A percentile compares a stretch with the other conserved stretches of the same genome.
phyloP scores from a whole-genome alignment of 2,329 filamentous ascomycete genomes.

The Cryoendolithus antarcticus region DNA sequence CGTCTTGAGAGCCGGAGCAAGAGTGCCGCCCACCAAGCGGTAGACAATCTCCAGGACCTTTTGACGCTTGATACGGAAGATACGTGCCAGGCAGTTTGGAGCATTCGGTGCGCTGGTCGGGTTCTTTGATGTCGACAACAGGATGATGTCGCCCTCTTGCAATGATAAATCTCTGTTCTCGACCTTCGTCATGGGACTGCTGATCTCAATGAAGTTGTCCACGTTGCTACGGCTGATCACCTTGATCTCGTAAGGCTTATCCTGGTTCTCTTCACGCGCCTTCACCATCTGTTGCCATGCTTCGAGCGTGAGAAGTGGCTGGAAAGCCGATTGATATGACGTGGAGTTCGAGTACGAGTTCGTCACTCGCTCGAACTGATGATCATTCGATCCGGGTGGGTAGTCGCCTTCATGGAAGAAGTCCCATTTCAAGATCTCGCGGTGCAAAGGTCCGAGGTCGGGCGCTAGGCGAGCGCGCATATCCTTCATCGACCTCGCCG shows the following conservation, averaged over 20 bases:
- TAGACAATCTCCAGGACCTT: slow-evolving; percentile 76
- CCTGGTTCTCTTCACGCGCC: slow-evolving; percentile 71
- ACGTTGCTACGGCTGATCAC: slow-evolving; percentile 79
- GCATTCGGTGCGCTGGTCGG: slow-evolving; percentile 55
- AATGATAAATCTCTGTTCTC: slow-evolving; percentile 62
- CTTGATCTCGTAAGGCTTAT: slow-evolving; percentile 75
- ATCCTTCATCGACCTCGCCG: slow-evolving; percentile 75
- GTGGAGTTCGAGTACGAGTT: slow-evolving; percentile 63
- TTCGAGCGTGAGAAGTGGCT: slow-evolving; percentile 80
- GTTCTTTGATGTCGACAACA: slow-evolving; percentile 62
- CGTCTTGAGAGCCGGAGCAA: slow-evolving; percentile 35
- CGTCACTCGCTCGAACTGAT: slow-evolving; percentile 62
- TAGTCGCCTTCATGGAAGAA: slow-evolving; percentile 83
- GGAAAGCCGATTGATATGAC: slow-evolving; percentile 80
- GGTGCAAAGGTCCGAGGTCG: slow-evolving; percentile 73
- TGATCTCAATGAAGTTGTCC: slow-evolving; percentile 86
- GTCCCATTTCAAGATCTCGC: slow-evolving; percentile 82
- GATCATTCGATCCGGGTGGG: slow-evolving; percentile 59
- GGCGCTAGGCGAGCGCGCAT: slow-evolving; percentile 87
- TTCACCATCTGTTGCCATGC: slow-evolving; percentile 93
- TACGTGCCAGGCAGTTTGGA: slow-evolving; percentile 74
- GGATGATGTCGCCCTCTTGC: slow-evolving; percentile 75
- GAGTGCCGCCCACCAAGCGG: slow-evolving; percentile 52
- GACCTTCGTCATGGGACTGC: slow-evolving; percentile 61
- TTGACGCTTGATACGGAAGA: slow-evolving; percentile 69